A percentile compares a stretch with the other conserved stretches of the same genome.
Conservation (phyloP, 2,329 filamentous ascomycete species). For the Apiospora phragmitis region DNA sequence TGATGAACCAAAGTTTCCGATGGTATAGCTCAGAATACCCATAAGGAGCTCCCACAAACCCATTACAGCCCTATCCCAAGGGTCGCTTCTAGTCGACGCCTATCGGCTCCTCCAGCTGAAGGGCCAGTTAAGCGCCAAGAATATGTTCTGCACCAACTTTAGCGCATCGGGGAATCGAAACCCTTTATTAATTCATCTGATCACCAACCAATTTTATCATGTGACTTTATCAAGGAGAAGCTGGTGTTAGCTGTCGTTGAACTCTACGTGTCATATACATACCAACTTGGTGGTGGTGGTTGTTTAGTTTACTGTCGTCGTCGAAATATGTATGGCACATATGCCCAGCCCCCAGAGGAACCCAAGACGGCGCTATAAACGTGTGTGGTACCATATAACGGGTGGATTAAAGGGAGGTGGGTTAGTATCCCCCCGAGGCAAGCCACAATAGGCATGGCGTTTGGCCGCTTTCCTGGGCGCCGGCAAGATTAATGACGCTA, state of each 20-base stretch:
- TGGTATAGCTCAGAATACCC: background rate
- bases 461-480: background rate
- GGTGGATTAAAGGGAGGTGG: background rate
- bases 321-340: background rate
- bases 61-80: background rate
- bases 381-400: background rate
- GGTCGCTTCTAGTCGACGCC: background rate
- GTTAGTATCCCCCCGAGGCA: background rate
- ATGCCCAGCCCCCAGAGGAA: background rate
- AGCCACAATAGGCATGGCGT: background rate
- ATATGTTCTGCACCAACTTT: background rate
- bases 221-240: background rate
- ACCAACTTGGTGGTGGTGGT: background rate
- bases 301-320: background rate
- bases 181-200: background rate
- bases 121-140: background rate
- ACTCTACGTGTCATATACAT: too few species aligned
- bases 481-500: background rate
- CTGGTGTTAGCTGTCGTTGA: background rate
- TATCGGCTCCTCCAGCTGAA: background rate
- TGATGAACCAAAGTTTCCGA: background rate
- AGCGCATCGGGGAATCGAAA: background rate
- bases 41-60: background rate
- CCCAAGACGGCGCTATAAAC: background rate
- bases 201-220: background rate